These are phyloP conservation scores for Myrmaecium sp. DNA, from an alignment of 2,329 filamentous ascomycete genomes.

Conservation along the genomic window DNA sequence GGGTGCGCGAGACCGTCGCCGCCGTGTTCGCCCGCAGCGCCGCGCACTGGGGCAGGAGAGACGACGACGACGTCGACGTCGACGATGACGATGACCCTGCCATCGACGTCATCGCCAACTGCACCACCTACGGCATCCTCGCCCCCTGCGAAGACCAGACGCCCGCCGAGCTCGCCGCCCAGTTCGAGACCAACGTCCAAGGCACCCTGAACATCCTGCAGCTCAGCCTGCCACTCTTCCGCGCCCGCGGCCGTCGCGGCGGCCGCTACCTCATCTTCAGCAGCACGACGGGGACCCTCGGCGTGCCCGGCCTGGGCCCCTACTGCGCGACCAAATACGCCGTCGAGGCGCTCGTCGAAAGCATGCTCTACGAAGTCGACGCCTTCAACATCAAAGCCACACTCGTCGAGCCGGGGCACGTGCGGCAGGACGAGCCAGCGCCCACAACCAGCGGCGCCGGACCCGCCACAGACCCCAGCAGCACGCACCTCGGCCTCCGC, in stretches of 20 bases:
- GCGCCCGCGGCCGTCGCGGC: constrained; percentile 42
- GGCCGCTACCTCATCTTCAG: constrained; percentile 92
- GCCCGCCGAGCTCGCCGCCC: constrained; percentile 82
- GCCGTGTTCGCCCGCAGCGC: constrained; percentile 54
- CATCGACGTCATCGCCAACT: constrained; percentile 20
- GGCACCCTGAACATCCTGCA: constrained; percentile 90
- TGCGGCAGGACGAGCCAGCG: constrained; percentile 68
- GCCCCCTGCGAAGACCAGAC: constrained; percentile 94
- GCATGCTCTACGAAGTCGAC: constrained; percentile 91
- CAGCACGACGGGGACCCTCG: constrained; percentile 79
- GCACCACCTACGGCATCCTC: constrained; percentile 83
- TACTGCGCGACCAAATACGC: constrained; percentile 98
- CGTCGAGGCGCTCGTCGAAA: constrained; percentile 87
- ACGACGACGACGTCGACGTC: constrained; percentile 72
- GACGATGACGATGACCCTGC: constrained; percentile 50
- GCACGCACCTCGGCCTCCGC: constrained; percentile 32
- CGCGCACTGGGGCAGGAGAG: constrained; percentile 52
- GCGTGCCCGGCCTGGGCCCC: constrained; percentile 78
- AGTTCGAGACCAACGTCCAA: constrained; percentile 97
- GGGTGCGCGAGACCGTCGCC: constrained; percentile 61
- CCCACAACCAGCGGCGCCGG: no score
- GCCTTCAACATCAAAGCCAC: constrained; percentile 85
- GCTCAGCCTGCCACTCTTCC: constrained; percentile 72
- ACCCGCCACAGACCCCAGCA: constrained; percentile 26
- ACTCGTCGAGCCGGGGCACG: constrained; percentile 77